A percentile compares a stretch with the other conserved stretches of the same genome.
phyloP scores from a whole-genome alignment of 345 rosid genomes.

The Cochlearia excelsa region DNA sequence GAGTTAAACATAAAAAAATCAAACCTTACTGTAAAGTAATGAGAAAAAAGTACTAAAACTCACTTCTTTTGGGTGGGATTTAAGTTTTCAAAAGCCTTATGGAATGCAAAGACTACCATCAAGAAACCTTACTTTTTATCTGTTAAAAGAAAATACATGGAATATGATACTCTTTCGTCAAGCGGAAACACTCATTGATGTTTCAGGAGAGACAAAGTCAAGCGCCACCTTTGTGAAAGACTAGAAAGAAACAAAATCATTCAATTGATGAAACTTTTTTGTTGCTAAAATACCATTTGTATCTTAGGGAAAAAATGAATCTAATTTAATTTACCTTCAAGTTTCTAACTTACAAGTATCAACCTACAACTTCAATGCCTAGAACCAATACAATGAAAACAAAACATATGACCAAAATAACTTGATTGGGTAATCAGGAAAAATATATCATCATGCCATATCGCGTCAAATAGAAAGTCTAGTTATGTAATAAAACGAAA shows the following conservation, averaged over 20 bases:
- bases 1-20: no score
- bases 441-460: constrained; percentile 41
- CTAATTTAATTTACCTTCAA: constrained; percentile 24
- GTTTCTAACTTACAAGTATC: constrained; percentile 40
- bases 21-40: no score
- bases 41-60: constrained; percentile 4
- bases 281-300: no score
- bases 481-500: constrained; percentile 42
- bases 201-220: constrained; percentile 72
- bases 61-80: constrained; percentile 5
- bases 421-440: background rate
- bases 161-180: constrained; percentile 53
- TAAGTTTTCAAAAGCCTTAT: constrained; percentile 19
- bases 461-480: constrained; percentile 53
- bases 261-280: no score
- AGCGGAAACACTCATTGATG: constrained; percentile 47
- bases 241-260: constrained; percentile 27
- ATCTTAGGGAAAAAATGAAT: no score
- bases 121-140: constrained; percentile 19
- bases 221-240: constrained; percentile 67
- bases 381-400: background rate
- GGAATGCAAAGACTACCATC: constrained; percentile 26
- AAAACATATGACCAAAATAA: background rate
- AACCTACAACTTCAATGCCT: constrained; percentile 39
- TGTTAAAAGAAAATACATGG: constrained; percentile 3